phyloP scores from a whole-genome alignment of 192 early-diverging fungal species.

The Coemansia guatemalensis region DNA sequence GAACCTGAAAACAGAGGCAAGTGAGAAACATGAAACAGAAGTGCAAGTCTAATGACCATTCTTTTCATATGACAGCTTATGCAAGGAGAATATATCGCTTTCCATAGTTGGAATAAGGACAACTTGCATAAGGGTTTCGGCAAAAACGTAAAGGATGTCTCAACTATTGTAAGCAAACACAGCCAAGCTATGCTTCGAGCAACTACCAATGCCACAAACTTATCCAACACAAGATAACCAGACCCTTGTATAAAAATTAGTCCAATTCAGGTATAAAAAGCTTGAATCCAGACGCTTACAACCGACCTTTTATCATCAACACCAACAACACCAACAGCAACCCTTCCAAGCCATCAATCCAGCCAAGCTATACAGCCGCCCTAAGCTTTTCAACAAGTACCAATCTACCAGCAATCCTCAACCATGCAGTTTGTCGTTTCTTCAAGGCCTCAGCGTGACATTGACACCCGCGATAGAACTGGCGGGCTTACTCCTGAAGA shows the following conservation, averaged over 20 bases:
- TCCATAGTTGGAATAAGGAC: neutral
- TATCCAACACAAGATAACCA: neutral
- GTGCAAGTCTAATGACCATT: neutral
- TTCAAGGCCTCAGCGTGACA: constrained; percentile 18
- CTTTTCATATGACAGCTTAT: neutral
- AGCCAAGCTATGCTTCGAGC: neutral
- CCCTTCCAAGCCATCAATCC: neutral
- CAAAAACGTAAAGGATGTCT: neutral
- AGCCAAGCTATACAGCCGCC: neutral
- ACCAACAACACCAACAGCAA: neutral
- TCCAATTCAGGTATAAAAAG: neutral
- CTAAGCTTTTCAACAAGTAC: neutral
- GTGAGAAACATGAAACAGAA: constrained; percentile 9
- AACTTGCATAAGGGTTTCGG: neutral
- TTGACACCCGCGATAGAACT: constrained; percentile 29
- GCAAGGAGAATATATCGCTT: neutral
- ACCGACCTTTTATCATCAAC: neutral
- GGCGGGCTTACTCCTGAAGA: constrained; percentile 28
- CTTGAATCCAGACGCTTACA: neutral
- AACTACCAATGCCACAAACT: neutral
- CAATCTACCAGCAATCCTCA: neutral
- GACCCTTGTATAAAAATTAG: neutral
- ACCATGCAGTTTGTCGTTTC: constrained; percentile 7
- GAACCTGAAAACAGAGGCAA: neutral
- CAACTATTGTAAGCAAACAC: neutral